Percentiles rank a stretch among this genome's conserved stretches.
Evolutionary conservation across 495 filamentous ascomycete genomes (phyloP).

Genomic region (Aeminium ludgeri): DNA sequence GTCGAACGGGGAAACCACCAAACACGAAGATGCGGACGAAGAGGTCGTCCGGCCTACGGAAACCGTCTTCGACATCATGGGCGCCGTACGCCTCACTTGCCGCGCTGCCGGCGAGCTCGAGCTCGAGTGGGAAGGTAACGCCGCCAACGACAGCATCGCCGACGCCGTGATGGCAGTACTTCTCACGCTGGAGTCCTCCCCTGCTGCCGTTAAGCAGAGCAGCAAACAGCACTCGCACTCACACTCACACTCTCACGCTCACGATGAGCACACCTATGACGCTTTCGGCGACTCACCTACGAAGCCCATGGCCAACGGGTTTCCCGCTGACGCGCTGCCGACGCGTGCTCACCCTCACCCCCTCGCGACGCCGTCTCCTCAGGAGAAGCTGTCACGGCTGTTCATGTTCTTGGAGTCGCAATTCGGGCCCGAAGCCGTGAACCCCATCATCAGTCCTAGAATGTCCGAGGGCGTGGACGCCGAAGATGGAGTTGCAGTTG

Average conservation of each 20-base stretch:
- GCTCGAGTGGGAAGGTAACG: conserved; percentile 93
- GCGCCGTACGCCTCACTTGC: conserved; percentile 32
- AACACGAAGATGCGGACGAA: conserved; percentile 39
- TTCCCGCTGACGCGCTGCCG: conserved; percentile 13
- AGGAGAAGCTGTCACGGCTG: conserved; percentile 63
- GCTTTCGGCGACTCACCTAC: conserved; percentile 6
- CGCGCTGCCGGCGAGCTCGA: conserved; percentile 60
- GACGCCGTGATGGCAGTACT: conserved; percentile 88
- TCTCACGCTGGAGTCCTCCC: conserved; percentile 74
- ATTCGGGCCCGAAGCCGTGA: conserved; percentile 62
- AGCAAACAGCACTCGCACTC: conserved; percentile 24
- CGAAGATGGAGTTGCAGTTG: conserved; percentile 15
- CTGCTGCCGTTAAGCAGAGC: conserved; percentile 80
- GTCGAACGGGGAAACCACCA: conserved; percentile 29
- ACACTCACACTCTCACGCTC: conserved; percentile 34
- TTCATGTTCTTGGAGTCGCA: conserved; percentile 95
- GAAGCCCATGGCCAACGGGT: conserved; percentile 3
- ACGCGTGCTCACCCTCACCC: conserved; percentile 38
- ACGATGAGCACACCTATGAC: conserved; percentile 3
- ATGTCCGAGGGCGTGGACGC: conserved; percentile 20
- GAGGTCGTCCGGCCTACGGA: conserved; percentile 32
- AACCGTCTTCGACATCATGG: conserved; percentile 71
- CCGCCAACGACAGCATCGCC: conserved; percentile 92
- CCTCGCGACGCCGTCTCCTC: conserved; percentile 49
- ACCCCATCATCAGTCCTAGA: conserved; percentile 55